phyloP scores from a whole-genome alignment of 148 eudicot genomes.

The Gaultheria prostrata region DNA sequence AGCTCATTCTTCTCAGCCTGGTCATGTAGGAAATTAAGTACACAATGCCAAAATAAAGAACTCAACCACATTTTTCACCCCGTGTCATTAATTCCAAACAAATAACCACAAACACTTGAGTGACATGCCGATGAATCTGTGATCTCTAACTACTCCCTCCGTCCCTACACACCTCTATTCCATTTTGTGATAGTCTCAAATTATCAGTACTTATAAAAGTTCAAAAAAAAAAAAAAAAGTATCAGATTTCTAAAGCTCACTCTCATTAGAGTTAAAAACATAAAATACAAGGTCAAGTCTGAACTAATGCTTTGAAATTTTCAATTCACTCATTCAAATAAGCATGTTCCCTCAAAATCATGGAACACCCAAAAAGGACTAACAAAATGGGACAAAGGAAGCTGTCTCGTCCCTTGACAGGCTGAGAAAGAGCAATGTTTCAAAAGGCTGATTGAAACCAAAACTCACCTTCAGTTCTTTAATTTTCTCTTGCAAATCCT shows the following conservation, averaged over 20 bases:
- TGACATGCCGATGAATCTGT: background rate
- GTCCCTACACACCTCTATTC: background rate
- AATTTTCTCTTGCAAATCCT: slow-evolving; percentile 42
- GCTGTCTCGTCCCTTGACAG: background rate
- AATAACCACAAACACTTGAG: background rate
- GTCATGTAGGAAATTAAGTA: background rate
- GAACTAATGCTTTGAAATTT: background rate
- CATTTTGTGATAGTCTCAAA: background rate
- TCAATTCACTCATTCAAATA: background rate
- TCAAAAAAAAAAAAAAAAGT: background rate
- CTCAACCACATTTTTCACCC: background rate
- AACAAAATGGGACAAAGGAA: background rate
- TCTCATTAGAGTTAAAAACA: background rate
- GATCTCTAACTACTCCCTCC: too few species aligned
- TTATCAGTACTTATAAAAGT: background rate
- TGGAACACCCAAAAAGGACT: background rate
- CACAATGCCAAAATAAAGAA: background rate
- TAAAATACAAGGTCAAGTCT: too few species aligned
- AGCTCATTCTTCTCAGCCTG: slow-evolving; percentile 72
- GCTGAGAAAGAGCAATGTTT: background rate
- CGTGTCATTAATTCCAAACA: background rate
- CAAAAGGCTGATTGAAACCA: background rate
- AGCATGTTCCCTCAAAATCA: background rate
- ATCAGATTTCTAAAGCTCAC: background rate
- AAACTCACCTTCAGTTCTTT: slow-evolving; percentile 53